These are phyloP conservation scores for Neurospora sp. DNA, from an alignment of 2,329 filamentous ascomycete species.

Conservation along the genomic window DNA sequence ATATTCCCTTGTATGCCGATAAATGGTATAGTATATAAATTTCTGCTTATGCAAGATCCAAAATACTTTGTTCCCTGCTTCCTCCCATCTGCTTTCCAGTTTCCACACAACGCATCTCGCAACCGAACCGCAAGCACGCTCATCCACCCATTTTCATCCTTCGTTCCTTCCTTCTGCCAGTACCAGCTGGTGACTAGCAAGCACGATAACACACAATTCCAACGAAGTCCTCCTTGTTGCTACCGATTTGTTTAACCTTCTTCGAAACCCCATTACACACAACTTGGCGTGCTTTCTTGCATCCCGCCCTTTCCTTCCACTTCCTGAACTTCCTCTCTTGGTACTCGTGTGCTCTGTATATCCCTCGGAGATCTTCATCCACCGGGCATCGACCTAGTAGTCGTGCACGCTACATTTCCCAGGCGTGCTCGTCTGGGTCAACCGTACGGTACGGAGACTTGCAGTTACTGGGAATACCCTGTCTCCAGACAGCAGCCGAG, in stretches of 20 bases:
- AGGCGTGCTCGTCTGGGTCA: background rate
- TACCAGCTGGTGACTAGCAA: background rate
- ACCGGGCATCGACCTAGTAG: background rate
- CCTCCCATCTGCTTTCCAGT: background rate
- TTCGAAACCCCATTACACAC: background rate
- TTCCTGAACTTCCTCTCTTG: background rate
- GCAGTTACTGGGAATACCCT: background rate
- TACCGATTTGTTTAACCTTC: background rate
- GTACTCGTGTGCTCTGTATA: background rate
- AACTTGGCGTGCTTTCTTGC: background rate
- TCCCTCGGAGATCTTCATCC: background rate
- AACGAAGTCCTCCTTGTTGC: background rate
- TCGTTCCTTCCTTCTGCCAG: background rate
- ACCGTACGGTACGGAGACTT: background rate
- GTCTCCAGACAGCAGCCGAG: background rate
- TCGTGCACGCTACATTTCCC: background rate
- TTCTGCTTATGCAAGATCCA: background rate
- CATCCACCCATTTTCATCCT: background rate
- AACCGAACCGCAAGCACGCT: background rate
- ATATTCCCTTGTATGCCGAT: background rate
- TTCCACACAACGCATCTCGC: background rate
- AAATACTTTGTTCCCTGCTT: background rate
- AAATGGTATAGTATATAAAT: background rate
- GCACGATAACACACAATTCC: background rate
- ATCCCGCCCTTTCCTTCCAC: background rate